These are phyloP conservation scores for Rhizopus delemar DNA, from an alignment of 371 early-diverging fungal species.

Conservation along the genomic window DNA sequence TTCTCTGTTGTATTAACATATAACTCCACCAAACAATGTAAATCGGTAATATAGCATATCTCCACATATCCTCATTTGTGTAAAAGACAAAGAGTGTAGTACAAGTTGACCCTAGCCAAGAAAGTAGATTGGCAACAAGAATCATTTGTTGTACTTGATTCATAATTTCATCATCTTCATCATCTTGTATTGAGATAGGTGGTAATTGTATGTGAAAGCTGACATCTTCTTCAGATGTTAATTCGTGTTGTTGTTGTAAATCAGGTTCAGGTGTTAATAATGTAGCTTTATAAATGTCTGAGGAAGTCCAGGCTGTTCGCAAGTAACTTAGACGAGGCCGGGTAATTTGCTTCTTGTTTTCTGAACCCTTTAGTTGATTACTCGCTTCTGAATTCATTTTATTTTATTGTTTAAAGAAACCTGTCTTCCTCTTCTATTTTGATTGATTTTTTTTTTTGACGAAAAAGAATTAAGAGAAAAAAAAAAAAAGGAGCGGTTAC, in stretches of 20 bases:
- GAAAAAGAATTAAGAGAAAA: too few species aligned
- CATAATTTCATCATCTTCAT: slow-evolving; percentile 13
- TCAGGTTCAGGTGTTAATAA: neutral
- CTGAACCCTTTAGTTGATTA: neutral
- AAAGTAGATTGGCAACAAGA: slow-evolving; percentile 15
- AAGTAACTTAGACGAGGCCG: slow-evolving; percentile 34
- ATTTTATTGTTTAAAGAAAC: neutral
- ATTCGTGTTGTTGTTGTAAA: neutral
- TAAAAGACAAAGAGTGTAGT: slow-evolving; percentile 10
- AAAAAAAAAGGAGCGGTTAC: neutral
- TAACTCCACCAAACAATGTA: slow-evolving; percentile 22
- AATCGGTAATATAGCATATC: slow-evolving; percentile 14
- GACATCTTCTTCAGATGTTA: slow-evolving; percentile 1
- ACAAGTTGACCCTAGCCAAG: slow-evolving; percentile 5
- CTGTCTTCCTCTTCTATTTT: neutral
- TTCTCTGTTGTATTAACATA: slow-evolving; percentile 13
- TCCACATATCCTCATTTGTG: slow-evolving; percentile 13
- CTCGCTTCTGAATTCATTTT: neutral
- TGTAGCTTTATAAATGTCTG: slow-evolving; percentile 12
- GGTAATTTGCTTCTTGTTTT: neutral
- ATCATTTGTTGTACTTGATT: slow-evolving; percentile 20
- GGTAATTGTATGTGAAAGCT: slow-evolving; percentile 7
- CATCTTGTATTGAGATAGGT: slow-evolving; percentile 11
- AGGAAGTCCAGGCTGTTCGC: slow-evolving; percentile 37
- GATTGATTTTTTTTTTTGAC: neutral